phyloP scores from a whole-genome alignment of 2,329 filamentous ascomycete genomes.

The Didymella exigua region DNA sequence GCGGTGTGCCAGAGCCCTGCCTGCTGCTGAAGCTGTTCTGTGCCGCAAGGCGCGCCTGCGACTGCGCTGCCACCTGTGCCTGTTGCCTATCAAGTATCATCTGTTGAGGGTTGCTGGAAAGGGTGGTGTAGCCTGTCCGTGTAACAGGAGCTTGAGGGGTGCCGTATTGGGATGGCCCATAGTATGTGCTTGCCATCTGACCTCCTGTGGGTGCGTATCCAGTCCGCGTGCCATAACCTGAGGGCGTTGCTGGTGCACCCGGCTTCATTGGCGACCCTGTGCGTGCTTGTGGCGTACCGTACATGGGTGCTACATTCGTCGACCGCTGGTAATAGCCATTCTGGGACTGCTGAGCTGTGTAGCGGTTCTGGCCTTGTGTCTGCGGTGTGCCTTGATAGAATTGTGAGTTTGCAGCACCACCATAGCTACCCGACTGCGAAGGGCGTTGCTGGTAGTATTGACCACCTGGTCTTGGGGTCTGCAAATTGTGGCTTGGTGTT shows the following conservation, averaged over 20 bases:
- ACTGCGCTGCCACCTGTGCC: slow-evolving; percentile 38
- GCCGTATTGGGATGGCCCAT: slow-evolving; percentile 41
- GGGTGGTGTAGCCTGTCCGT: slow-evolving; percentile 29
- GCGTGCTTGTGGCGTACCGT: slow-evolving; percentile 40
- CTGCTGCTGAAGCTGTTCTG: slow-evolving; percentile 43
- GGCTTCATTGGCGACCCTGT: slow-evolving; percentile 47
- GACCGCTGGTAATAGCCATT: slow-evolving; percentile 44
- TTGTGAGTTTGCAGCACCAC: slow-evolving; percentile 36
- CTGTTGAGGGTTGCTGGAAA: slow-evolving; percentile 39
- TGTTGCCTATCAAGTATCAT: slow-evolving; percentile 45
- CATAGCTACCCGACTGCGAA: slow-evolving; percentile 35
- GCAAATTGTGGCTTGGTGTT: slow-evolving; percentile 39
- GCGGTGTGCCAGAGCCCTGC: slow-evolving; percentile 45
- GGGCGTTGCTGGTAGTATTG: slow-evolving; percentile 43
- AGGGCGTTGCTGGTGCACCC: slow-evolving; percentile 27
- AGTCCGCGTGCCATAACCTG: slow-evolving; percentile 36
- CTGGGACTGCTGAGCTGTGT: slow-evolving; percentile 35
- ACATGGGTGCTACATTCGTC: slow-evolving; percentile 43
- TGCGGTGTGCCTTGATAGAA: slow-evolving; percentile 45
- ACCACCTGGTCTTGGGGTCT: slow-evolving; percentile 38
- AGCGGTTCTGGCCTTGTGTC: slow-evolving; percentile 41
- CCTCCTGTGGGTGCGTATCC: slow-evolving; percentile 37
- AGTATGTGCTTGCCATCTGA: slow-evolving; percentile 44
- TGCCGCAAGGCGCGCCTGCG: slow-evolving; percentile 45
- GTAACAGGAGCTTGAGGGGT: slow-evolving; percentile 36